Evolutionary conservation across 805 yeast species (phyloP).

Genomic region (Candida orba): DNA sequence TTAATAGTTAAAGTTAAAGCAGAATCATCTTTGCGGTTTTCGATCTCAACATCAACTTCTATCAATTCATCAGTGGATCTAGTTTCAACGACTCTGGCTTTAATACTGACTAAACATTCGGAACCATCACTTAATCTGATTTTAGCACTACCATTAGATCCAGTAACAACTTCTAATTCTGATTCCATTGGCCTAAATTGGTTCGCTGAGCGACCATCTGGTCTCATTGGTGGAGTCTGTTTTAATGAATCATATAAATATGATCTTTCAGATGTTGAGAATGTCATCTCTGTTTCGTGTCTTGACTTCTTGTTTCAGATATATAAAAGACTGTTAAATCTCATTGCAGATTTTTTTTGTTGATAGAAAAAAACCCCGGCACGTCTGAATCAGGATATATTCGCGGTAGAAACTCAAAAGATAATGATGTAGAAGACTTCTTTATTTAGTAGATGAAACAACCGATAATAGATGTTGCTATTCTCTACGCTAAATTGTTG

Average conservation of each 20-base stretch:
- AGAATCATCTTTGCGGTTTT: slow-evolving; percentile 76
- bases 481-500: too few species aligned
- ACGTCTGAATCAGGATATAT: too few species aligned
- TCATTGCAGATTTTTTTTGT: slow-evolving; percentile 1
- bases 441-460: too few species aligned
- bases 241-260: slow-evolving; percentile 70
- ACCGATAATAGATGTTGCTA: too few species aligned
- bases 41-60: slow-evolving; percentile 73
- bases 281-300: slow-evolving; percentile 37
- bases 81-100: slow-evolving; percentile 67
- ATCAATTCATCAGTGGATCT: slow-evolving; percentile 41
- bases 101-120: slow-evolving; percentile 88
- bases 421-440: too few species aligned
- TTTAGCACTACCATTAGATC: slow-evolving; percentile 89
- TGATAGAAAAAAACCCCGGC: too few species aligned
- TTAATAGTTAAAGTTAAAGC: slow-evolving; percentile 56
- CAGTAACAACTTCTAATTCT: slow-evolving; percentile 70
- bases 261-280: slow-evolving; percentile 71
- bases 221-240: slow-evolving; percentile 57
- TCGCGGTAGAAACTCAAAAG: too few species aligned
- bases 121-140: slow-evolving; percentile 82
- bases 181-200: slow-evolving; percentile 89
- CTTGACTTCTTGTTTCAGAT: not conserved
- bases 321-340: not conserved
- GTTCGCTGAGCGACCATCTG: slow-evolving; percentile 70